Evolutionary conservation across 352 stramenopile species (phyloP).

Genomic region (Lagenidium sp.): DNA sequence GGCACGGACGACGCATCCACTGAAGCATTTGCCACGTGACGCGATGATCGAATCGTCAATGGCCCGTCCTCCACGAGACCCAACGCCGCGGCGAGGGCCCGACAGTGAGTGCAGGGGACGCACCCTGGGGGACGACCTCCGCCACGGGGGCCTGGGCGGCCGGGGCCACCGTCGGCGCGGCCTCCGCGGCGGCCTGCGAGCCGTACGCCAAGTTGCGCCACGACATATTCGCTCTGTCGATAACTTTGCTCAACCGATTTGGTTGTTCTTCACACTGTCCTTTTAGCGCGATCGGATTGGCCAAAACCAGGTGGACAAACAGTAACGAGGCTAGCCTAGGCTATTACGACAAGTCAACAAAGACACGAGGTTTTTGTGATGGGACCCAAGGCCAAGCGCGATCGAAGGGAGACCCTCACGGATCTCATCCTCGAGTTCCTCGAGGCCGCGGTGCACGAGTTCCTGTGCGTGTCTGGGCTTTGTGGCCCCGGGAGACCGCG

Average conservation of each 20-base stretch:
- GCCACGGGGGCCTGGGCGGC: slow-evolving; percentile 36
- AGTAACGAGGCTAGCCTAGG: too few species aligned
- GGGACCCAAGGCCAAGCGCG: slow-evolving; percentile 11
- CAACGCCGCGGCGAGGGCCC: neutral
- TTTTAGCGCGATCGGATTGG: too few species aligned
- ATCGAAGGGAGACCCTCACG: slow-evolving; percentile 26
- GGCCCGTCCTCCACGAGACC: too few species aligned
- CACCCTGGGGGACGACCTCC: slow-evolving; percentile 56
- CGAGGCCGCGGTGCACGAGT: slow-evolving; percentile 64
- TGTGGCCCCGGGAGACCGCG: neutral
- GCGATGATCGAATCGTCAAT: neutral
- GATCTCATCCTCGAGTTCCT: slow-evolving; percentile 70
- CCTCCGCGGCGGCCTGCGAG: slow-evolving; percentile 61
- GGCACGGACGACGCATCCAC: slow-evolving; percentile 70
- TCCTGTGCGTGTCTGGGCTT: slow-evolving; percentile 37
- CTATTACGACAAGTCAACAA: slow-evolving; percentile 1
- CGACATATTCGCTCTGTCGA: too few species aligned
- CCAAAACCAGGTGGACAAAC: too few species aligned
- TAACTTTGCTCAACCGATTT: too few species aligned
- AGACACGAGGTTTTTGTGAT: slow-evolving; percentile 3
- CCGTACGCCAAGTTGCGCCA: slow-evolving; percentile 80
- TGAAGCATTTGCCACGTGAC: too few species aligned
- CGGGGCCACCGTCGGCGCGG: slow-evolving; percentile 48
- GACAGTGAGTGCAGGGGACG: neutral
- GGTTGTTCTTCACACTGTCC: too few species aligned